Base-by-base conservation (phyloP, 2,329 filamentous ascomycete species). In the Pyrenophora tritici-repentis region DNA sequence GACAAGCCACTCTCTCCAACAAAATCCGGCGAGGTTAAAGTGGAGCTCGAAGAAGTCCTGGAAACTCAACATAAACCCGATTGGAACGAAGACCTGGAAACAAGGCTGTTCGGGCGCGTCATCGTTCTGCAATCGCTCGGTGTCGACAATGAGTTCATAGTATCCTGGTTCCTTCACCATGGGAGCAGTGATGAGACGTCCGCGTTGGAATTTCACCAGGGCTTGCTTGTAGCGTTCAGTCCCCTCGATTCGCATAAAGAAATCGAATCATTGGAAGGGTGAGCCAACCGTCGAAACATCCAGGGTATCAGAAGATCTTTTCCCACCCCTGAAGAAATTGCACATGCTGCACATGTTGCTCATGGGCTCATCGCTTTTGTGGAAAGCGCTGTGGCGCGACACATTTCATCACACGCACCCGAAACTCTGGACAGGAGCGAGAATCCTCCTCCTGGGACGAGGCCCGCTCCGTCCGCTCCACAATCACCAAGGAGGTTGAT, bases 161-260 rank as follows among this genome's bases (percentile, higher is more conserved):
- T 70, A 2, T 67, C 60, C 6, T 79, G 78, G 55, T 67, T 79
- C 10, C 77, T 68, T 52, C 77, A 79, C 43, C 77, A 80, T 63
- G 73, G 71, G 5, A 66, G 79, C 47, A 74, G 73, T 4, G 78
- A 79, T 59, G 76, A 76, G 2, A 63, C 60, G 6, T 76, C 76
- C 2, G 74, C 73, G 1, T 70, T 76, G 38, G 69, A 72, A 1
- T 79, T 79, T 49, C 77, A 79, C 49, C 56, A 61, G 4, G 61
- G 68, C 0, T 76, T 79, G 42, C 62, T 68, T 2, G n/a, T 36
- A n/a, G 74, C 74, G 3, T 12, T 36, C 4, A 36, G 20, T 18
- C 20, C 34, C 16, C n/a, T 36, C 34, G 3, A 9, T 7, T 18
- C n/a, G 6, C 16, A 12, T 16, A 36, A 17, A 29, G 26, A 29